Evolutionary conservation across 257 asterid species (phyloP).

Genomic region (Leonotis leonurus): DNA sequence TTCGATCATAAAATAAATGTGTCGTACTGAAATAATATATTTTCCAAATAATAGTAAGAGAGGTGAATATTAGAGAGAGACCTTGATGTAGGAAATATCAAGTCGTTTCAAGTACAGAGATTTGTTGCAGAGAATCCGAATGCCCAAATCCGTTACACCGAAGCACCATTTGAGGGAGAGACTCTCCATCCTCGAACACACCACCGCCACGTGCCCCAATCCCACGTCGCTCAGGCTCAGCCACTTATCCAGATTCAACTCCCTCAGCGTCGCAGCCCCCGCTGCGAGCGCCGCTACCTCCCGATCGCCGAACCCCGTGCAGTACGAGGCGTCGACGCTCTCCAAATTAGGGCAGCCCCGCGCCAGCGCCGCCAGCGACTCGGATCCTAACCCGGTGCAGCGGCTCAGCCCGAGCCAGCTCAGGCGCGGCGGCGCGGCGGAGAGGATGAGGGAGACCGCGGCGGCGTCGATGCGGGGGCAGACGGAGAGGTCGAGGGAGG

Average conservation of each 20-base stretch:
- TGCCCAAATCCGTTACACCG: slow-evolving; percentile 53
- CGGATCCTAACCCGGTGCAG: slow-evolving; percentile 36
- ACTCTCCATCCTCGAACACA: slow-evolving; percentile 37
- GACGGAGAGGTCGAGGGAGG: slow-evolving; percentile 55
- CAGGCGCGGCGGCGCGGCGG: slow-evolving; percentile 20
- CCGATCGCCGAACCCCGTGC: slow-evolving; percentile 50
- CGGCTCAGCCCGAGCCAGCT: slow-evolving; percentile 41
- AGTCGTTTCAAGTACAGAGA: slow-evolving; percentile 38
- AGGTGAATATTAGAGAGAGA: background rate
- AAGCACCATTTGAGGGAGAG: slow-evolving; percentile 64
- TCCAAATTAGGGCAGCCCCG: slow-evolving; percentile 32
- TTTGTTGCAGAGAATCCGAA: slow-evolving; percentile 49
- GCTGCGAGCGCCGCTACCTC: slow-evolving; percentile 57
- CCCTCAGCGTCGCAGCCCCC: slow-evolving; percentile 37
- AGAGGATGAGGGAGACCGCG: slow-evolving; percentile 23
- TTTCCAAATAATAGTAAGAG: background rate
- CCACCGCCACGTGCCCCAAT: slow-evolving; percentile 56
- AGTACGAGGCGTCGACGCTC: slow-evolving; percentile 46
- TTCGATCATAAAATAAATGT: too few relatives aligned
- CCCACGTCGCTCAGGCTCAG: slow-evolving; percentile 52
- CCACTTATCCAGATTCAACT: slow-evolving; percentile 48
- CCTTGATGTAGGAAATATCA: slow-evolving; percentile 41
- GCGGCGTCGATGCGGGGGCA: slow-evolving; percentile 57
- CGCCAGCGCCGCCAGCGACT: slow-evolving; percentile 35
- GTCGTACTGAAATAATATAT: too few relatives aligned